phyloP scores from a whole-genome alignment of 2,329 filamentous ascomycete genomes.

The Neophaeococcomyces aloes region DNA sequence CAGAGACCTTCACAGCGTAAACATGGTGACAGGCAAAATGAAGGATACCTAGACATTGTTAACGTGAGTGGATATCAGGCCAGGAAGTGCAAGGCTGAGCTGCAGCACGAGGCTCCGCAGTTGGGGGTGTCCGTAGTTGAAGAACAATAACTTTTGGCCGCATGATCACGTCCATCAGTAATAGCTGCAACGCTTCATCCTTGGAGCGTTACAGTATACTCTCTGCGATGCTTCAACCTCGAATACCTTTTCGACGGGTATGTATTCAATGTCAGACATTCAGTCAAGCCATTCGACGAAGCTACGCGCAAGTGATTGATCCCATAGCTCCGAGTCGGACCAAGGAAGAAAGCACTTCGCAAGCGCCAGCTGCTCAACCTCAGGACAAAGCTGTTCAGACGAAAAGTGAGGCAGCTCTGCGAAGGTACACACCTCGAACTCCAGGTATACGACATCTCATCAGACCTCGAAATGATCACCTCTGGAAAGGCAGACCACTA shows the following conservation, averaged over 20 bases:
- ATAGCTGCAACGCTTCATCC: neutral
- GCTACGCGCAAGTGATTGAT: constrained; percentile 23
- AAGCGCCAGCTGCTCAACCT: constrained; percentile 7
- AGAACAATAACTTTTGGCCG: too few relatives aligned
- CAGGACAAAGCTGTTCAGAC: constrained; percentile 17
- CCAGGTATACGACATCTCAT: constrained; percentile 86
- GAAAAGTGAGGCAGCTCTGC: constrained; percentile 45
- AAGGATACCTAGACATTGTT: too few relatives aligned
- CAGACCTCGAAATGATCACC: constrained; percentile 86
- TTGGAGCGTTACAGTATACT: constrained; percentile 6
- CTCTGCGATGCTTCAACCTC: constrained; percentile 52
- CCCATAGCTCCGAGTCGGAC: constrained; percentile 46
- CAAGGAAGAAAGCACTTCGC: constrained; percentile 16
- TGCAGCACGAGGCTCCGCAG: too few relatives aligned
- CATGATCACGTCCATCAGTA: neutral
- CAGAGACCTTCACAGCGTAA: too few relatives aligned
- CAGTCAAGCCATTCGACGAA: constrained; percentile 10
- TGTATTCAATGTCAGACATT: constrained; percentile 13
- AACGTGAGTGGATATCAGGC: too few relatives aligned
- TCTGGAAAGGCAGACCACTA: constrained; percentile 86
- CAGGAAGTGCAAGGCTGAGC: too few relatives aligned
- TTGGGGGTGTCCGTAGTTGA: too few relatives aligned
- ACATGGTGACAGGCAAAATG: too few relatives aligned
- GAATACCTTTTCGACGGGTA: constrained; percentile 41
- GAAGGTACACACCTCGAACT: constrained; percentile 87